Evolutionary conservation across 805 yeast genomes (phyloP).

Genomic region (Candida schatavii): DNA sequence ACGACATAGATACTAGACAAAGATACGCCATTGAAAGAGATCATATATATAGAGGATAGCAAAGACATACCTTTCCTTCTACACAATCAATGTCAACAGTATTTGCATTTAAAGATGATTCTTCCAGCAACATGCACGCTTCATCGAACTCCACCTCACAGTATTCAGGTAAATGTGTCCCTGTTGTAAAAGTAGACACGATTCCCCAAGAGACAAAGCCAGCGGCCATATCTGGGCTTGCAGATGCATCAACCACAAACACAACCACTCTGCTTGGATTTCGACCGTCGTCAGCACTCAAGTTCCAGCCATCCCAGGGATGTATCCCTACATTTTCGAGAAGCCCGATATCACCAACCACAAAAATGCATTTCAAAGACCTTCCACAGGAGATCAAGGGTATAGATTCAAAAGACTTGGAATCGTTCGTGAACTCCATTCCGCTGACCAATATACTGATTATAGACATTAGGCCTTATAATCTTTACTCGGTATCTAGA

Average conservation of each 20-base stretch:
- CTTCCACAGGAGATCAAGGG: slow-evolving; percentile 6
- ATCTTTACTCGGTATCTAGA: slow-evolving; percentile 28
- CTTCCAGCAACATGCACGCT: neutral
- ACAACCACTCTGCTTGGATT: neutral
- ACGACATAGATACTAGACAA: no score
- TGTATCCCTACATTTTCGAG: slow-evolving; percentile 1
- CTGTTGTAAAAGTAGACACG: slow-evolving; percentile 2
- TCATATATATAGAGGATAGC: no score
- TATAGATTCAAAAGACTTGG: slow-evolving; percentile 3
- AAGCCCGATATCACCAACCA: slow-evolving; percentile 14
- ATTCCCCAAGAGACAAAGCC: no score
- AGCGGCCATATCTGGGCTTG: no score
- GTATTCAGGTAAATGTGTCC: neutral
- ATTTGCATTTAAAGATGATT: neutral
- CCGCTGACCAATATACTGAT: slow-evolving; percentile 13
- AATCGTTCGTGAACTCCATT: neutral
- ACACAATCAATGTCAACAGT: slow-evolving; percentile 3
- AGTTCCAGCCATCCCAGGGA: neutral
- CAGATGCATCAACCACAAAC: no score
- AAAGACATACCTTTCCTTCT: no score
- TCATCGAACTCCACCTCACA: no score
- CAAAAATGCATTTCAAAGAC: slow-evolving; percentile 11
- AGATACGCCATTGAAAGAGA: no score
- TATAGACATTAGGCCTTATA: slow-evolving; percentile 41
- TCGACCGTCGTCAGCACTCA: neutral